phyloP scores from a whole-genome alignment of 495 filamentous ascomycete species.

The Aspergillus taichungensis region DNA sequence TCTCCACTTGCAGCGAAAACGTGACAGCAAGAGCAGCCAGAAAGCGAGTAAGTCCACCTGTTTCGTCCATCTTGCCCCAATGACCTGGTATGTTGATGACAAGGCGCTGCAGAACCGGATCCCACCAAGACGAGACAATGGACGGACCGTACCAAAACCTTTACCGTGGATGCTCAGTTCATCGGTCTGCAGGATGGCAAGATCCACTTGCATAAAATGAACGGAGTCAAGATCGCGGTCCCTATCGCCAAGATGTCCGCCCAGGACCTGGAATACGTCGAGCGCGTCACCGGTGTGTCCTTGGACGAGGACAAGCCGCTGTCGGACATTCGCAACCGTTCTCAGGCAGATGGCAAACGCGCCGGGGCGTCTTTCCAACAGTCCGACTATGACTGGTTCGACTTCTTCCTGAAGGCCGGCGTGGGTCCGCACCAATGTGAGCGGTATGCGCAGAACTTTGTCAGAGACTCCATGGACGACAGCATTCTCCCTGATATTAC shows the following conservation, averaged over 20 bases:
- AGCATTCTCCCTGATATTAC: constrained; percentile 80
- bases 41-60: constrained; percentile 65
- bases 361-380: constrained; percentile 49
- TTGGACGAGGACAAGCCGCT: constrained; percentile 95
- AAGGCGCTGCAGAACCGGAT: constrained; percentile 62
- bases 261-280: constrained; percentile 91
- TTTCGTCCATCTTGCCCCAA: neutral
- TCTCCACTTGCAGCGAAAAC: constrained; percentile 57
- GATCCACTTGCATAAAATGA: constrained; percentile 95
- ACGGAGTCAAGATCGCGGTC: constrained; percentile 97
- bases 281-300: constrained; percentile 73
- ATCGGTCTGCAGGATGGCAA: constrained; percentile 85
- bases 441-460: constrained; percentile 82
- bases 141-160: constrained; percentile 90
- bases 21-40: constrained; percentile 52
- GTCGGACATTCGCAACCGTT: constrained; percentile 58
- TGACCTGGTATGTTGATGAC: constrained; percentile 2
- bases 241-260: constrained; percentile 91
- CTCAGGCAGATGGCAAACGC: constrained; percentile 23
- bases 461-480: constrained; percentile 91
- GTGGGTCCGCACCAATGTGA: constrained; percentile 88
- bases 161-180: constrained; percentile 97
- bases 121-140: constrained; percentile 75
- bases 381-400: constrained; percentile 91
- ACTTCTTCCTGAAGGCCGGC: constrained; percentile 90